Evolutionary conservation across 805 yeast genomes (phyloP).

Genomic region (Dipodascopsis uninucleata): DNA sequence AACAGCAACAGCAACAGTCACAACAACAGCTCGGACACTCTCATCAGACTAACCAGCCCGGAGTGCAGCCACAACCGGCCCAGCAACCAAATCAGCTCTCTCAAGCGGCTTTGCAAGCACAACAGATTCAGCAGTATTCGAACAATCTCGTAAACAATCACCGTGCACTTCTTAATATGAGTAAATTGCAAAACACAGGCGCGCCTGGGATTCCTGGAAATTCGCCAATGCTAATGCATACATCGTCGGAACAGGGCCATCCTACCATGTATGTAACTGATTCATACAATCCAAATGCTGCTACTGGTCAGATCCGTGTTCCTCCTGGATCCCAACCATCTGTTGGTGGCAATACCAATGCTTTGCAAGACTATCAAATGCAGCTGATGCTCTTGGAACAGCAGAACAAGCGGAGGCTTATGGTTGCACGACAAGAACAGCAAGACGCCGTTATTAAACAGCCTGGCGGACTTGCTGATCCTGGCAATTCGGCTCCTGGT

Average conservation of each 20-base stretch:
- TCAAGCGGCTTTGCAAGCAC: slow-evolving; percentile 24
- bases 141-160: slow-evolving; percentile 20
- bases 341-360: slow-evolving; percentile 37
- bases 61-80: slow-evolving; percentile 14
- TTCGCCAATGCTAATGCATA: slow-evolving; percentile 18
- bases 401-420: slow-evolving; percentile 65
- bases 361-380: slow-evolving; percentile 77
- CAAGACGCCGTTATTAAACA: slow-evolving; percentile 29
- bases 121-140: slow-evolving; percentile 26
- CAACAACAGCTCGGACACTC: slow-evolving; percentile 19
- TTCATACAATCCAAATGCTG: slow-evolving; percentile 23
- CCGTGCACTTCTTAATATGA: slow-evolving; percentile 19
- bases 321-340: slow-evolving; percentile 18
- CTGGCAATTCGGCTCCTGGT: slow-evolving; percentile 1
- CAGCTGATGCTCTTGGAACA: slow-evolving; percentile 71
- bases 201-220: slow-evolving; percentile 17
- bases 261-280: slow-evolving; percentile 22
- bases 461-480: too few species aligned
- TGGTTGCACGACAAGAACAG: slow-evolving; percentile 40
- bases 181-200: slow-evolving; percentile 12
- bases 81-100: not conserved
- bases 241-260: slow-evolving; percentile 20
- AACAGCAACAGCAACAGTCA: slow-evolving; percentile 31
- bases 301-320: slow-evolving; percentile 38
- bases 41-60: slow-evolving; percentile 29